These are phyloP conservation scores for Blastobotrys serpentis DNA, from an alignment of 1,139 yeast genomes.

Conservation along the genomic window DNA sequence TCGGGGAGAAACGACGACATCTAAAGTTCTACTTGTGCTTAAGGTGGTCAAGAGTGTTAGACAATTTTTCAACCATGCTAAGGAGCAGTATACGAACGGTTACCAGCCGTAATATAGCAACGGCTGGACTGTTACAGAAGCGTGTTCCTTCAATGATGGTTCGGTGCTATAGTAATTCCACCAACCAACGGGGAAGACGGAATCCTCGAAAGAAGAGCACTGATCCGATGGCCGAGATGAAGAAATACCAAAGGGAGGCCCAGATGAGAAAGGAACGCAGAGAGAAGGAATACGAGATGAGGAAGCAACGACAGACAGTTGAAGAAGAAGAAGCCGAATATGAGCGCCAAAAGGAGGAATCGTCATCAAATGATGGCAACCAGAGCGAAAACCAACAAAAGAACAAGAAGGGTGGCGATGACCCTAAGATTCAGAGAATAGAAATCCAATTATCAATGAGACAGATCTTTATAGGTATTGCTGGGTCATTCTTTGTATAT, in stretches of 20 bases:
- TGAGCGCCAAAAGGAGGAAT: conserved; percentile 16
- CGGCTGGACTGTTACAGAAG: conserved; percentile 1
- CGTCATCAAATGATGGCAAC: conserved; percentile 14
- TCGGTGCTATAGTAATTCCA: conserved; percentile 2
- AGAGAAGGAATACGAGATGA: conserved; percentile 12
- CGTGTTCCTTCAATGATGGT: neutral
- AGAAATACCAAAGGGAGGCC: conserved; percentile 18
- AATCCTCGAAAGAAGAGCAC: conserved; percentile 9
- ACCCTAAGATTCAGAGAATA: conserved; percentile 33
- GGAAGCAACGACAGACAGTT: conserved; percentile 23
- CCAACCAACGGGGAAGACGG: conserved; percentile 10
- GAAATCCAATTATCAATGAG: conserved; percentile 31
- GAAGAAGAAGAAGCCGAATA: conserved; percentile 29
- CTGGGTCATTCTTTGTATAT: conserved; percentile 26
- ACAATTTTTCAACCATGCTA: conserved; percentile 8
- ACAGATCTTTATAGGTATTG: conserved; percentile 34
- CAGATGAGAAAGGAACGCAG: conserved; percentile 18
- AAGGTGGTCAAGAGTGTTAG: neutral
- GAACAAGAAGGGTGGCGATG: conserved; percentile 36
- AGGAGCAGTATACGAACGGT: conserved; percentile 10
- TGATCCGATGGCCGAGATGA: conserved; percentile 19
- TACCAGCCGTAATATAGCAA: neutral
- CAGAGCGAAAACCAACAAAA: conserved; percentile 30
- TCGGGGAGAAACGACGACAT: neutral
- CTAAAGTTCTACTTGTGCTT: neutral